Conservation (phyloP, 2,329 filamentous ascomycete genomes). For the Ophiostoma sp. region DNA sequence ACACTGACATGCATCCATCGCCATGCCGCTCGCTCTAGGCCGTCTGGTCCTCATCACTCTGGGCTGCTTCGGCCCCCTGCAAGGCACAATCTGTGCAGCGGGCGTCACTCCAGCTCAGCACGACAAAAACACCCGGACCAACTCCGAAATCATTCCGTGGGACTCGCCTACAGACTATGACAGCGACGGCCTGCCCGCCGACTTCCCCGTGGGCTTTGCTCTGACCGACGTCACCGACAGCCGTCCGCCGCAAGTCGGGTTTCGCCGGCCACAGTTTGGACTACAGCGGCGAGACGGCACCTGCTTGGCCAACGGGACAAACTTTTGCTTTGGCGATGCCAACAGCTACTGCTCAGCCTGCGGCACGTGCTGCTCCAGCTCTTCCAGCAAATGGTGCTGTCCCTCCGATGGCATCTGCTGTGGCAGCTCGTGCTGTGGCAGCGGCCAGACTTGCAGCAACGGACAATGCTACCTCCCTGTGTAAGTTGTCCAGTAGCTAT, state of each 20-base stretch:
- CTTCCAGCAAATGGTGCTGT: slow-evolving; percentile 31
- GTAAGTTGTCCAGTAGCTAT: slow-evolving; percentile 17
- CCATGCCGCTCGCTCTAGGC: slow-evolving; percentile 24
- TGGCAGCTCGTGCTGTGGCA: slow-evolving; percentile 33
- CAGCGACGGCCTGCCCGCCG: not conserved
- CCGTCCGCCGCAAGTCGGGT: slow-evolving; percentile 27
- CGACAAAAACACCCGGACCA: not conserved
- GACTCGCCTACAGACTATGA: not conserved
- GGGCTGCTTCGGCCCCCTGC: slow-evolving; percentile 15
- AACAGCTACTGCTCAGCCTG: slow-evolving; percentile 32
- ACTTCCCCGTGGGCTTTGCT: slow-evolving; percentile 13
- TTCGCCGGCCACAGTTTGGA: slow-evolving; percentile 23
- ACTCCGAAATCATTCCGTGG: not conserved
- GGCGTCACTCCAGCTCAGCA: not conserved
- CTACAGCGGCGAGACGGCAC: slow-evolving; percentile 30
- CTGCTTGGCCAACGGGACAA: slow-evolving; percentile 35
- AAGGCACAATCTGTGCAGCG: not conserved
- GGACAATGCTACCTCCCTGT: slow-evolving; percentile 30
- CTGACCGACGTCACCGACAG: slow-evolving; percentile 25
- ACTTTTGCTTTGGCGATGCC: slow-evolving; percentile 34
- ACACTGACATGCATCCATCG: slow-evolving; percentile 19
- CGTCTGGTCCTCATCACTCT: slow-evolving; percentile 24
- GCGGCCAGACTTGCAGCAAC: slow-evolving; percentile 32
- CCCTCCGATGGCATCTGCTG: slow-evolving; percentile 31
- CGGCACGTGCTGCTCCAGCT: slow-evolving; percentile 31